Evolutionary conservation across 768 basidiomycete species (phyloP), one percentile per base, ranked within the genome.

Genomic region (Suillus decipiens): DNA sequence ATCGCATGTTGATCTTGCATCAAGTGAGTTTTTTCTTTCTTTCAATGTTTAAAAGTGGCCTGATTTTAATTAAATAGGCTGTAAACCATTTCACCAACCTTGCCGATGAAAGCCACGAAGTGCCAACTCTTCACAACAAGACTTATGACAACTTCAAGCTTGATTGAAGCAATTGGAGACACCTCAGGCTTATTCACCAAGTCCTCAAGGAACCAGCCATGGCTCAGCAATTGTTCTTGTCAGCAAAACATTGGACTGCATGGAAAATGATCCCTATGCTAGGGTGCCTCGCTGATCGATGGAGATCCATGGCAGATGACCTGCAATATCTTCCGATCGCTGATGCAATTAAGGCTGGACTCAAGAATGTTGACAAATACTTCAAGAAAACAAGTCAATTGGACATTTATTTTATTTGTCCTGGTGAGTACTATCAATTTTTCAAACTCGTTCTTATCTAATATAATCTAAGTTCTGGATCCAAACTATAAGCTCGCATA

Each of bases 351-450:
- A n/a, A 45, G 43, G 43, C 43, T 0, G 10, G 43, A n/a, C 43
- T 45, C 43, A 45, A 45, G 43, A 45, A 45, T 1, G 3, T 45
- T 4, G n/a, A 45, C 43, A 45, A 45, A 45, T 45, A 45, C 43
- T 45, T 45, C 43, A 45, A 45, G 43, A 45, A 45, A 45, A 45
- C n/a, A 45, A 45, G 43, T 45, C 43, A 45, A 45, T 45, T 10
- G 3, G 43, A n/a, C 10, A 2, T 45, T 0, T 45, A 45, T 22
- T 45, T 45, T 11, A 45, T 45, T 43, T 43, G 42, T 9, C 42
- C 19, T 43, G 42, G 42, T n/a, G 42, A 43, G 42, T 43, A 43
- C 42, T 43, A 19, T 43, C 42, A 19, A 43, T 43, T 19, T 43
- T n/a, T 43, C 19, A 0, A 3, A 43, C 42, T 43, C 0, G 19